Conservation (phyloP, 2,329 filamentous ascomycete genomes). For the Phaeosphaeriaceae sp. region DNA sequence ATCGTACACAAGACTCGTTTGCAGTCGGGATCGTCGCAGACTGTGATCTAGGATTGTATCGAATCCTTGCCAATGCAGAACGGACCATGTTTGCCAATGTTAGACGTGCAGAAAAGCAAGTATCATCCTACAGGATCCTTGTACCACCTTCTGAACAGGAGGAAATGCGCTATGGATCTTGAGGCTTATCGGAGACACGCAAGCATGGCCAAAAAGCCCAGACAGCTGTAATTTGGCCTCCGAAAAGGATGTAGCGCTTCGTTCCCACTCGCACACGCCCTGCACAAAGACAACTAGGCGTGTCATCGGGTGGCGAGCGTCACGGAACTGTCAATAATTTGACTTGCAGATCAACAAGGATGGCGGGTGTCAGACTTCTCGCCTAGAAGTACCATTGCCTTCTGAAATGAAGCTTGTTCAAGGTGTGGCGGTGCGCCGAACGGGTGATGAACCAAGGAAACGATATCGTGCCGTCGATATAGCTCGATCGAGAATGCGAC, state of each 20-base stretch:
- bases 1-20: neutral
- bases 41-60: neutral
- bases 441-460: neutral
- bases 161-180: neutral
- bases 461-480: neutral
- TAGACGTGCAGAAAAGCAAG: neutral
- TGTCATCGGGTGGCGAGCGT: neutral
- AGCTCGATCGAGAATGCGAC: neutral
- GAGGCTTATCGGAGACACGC: neutral
- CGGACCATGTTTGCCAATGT: neutral
- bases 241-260: neutral
- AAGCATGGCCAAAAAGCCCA: neutral
- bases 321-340: neutral
- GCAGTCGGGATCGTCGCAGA: neutral
- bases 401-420: neutral
- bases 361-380: neutral
- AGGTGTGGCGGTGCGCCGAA: neutral
- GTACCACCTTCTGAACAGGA: slow-evolving; percentile 5
- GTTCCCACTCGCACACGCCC: neutral
- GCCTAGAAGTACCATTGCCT: neutral
- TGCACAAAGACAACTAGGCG: neutral
- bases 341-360: neutral
- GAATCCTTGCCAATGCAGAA: neutral
- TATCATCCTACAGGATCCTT: neutral
- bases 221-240: neutral